phyloP scores from a whole-genome alignment of 164 flowering plant species.

The Cinnamomum chago region DNA sequence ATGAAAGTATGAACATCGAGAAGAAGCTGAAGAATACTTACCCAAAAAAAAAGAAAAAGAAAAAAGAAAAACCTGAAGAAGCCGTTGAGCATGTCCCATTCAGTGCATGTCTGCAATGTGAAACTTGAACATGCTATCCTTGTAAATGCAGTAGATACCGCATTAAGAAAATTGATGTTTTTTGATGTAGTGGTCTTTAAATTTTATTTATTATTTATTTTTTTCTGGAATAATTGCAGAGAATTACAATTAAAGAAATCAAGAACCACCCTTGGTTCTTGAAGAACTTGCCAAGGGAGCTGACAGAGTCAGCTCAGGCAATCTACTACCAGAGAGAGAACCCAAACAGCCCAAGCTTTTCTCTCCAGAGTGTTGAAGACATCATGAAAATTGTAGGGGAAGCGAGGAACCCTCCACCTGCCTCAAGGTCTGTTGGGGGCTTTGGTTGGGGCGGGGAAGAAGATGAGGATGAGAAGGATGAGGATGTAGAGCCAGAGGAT shows the following conservation, averaged over 20 bases:
- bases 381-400: slow-evolving; percentile 92
- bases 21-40: too few species aligned
- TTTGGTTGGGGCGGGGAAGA: slow-evolving; percentile 71
- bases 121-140: too few species aligned
- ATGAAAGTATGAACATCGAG: too few species aligned
- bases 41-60: too few species aligned
- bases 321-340: slow-evolving; percentile 58
- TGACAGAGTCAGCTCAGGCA: slow-evolving; percentile 71
- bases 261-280: slow-evolving; percentile 94
- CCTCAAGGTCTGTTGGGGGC: slow-evolving; percentile 49
- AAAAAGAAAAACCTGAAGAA: too few species aligned
- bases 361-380: slow-evolving; percentile 71
- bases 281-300: slow-evolving; percentile 88
- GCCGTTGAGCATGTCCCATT: too few species aligned
- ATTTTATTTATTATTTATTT: background rate
- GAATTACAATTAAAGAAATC: slow-evolving; percentile 69
- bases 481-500: slow-evolving; percentile 27
- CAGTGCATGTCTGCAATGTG: too few species aligned
- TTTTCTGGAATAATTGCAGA: slow-evolving; percentile 37
- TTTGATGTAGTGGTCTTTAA: too few species aligned
- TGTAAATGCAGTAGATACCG: too few species aligned
- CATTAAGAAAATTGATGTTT: too few species aligned
- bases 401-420: slow-evolving; percentile 70
- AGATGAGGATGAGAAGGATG: slow-evolving; percentile 44
- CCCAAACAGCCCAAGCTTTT: slow-evolving; percentile 39